Percentiles rank a stretch among this genome's conserved stretches.
phyloP scores from a whole-genome alignment of 768 basidiomycete species.

The Boletellus emodensis region DNA sequence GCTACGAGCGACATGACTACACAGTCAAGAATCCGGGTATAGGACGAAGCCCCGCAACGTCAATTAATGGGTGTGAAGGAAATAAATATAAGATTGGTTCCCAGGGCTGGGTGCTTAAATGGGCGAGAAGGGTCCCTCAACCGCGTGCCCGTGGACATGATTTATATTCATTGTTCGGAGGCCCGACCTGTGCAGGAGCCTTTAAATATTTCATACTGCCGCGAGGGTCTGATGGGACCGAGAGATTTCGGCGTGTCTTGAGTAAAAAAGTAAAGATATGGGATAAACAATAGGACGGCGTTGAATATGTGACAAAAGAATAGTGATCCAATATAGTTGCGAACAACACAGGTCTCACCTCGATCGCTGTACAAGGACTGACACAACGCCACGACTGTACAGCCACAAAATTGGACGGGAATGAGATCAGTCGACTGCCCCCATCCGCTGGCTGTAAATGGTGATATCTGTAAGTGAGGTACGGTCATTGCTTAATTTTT shows the following conservation, averaged over 20 bases:
- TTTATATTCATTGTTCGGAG: slow-evolving; percentile 21
- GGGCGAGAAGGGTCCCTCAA: not conserved
- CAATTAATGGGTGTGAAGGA: slow-evolving; percentile 17
- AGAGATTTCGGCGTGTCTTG: slow-evolving; percentile 4
- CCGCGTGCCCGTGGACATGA: slow-evolving; percentile 3
- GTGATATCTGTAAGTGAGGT: slow-evolving; percentile 6
- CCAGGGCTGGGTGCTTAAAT: slow-evolving; percentile 18
- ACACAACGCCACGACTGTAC: slow-evolving; percentile 2
- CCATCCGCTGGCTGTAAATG: not conserved
- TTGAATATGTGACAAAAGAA: slow-evolving; percentile 2
- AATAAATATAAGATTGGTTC: slow-evolving; percentile 4
- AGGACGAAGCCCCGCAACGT: slow-evolving; percentile 48
- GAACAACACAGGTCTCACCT: slow-evolving; percentile 30
- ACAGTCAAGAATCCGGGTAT: slow-evolving; percentile 12
- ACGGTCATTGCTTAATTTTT: not conserved
- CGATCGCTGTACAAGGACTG: slow-evolving; percentile 23
- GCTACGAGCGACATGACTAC: slow-evolving; percentile 25
- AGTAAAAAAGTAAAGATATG: slow-evolving; percentile 23
- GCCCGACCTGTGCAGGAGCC: not conserved
- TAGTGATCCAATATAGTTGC: slow-evolving; percentile 7
- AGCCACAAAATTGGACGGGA: slow-evolving; percentile 4
- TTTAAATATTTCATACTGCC: slow-evolving; percentile 1
- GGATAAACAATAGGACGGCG: slow-evolving; percentile 22
- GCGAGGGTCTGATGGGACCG: slow-evolving; percentile 8
- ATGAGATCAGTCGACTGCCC: not conserved